Evolutionary conservation across 768 basidiomycete genomes (phyloP).

Genomic region (Lentinula aciculospora): DNA sequence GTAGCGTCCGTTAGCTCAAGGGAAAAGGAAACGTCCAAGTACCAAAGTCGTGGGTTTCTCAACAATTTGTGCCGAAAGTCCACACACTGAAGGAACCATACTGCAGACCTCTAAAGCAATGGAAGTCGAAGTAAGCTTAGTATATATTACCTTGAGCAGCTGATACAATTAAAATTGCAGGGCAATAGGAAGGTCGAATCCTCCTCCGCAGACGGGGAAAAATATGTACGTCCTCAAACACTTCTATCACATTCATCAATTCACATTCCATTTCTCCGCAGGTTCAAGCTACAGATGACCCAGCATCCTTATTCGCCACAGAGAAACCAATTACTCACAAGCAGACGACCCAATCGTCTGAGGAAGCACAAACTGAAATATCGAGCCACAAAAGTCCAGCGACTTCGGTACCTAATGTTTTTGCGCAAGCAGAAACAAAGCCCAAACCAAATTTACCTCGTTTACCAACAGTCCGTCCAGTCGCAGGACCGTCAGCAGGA

Average conservation of each 20-base stretch:
- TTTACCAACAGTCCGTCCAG: constrained; percentile 3
- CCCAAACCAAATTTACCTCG: neutral
- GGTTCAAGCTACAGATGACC: neutral
- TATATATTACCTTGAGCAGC: neutral
- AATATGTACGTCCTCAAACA: neutral
- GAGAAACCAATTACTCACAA: neutral
- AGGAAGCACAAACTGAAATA: neutral
- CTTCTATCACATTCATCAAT: neutral
- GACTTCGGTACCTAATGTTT: neutral
- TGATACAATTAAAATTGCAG: neutral
- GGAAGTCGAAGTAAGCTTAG: neutral
- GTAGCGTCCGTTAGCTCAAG: neutral
- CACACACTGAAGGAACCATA: neutral
- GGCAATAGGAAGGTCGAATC: neutral
- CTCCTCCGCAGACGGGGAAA: neutral
- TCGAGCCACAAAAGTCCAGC: neutral
- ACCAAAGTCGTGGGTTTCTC: neutral
- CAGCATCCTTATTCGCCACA: neutral
- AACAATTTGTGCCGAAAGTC: neutral
- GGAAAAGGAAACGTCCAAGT: neutral
- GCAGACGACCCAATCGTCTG: neutral
- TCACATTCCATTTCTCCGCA: neutral
- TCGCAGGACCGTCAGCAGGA: neutral
- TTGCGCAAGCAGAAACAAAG: neutral
- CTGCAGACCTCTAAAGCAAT: neutral